A percentile compares a stretch with the other conserved stretches of the same genome.
Evolutionary conservation across 2,329 filamentous ascomycete species (phyloP).

Genomic region (Tolypocladium paradoxum): DNA sequence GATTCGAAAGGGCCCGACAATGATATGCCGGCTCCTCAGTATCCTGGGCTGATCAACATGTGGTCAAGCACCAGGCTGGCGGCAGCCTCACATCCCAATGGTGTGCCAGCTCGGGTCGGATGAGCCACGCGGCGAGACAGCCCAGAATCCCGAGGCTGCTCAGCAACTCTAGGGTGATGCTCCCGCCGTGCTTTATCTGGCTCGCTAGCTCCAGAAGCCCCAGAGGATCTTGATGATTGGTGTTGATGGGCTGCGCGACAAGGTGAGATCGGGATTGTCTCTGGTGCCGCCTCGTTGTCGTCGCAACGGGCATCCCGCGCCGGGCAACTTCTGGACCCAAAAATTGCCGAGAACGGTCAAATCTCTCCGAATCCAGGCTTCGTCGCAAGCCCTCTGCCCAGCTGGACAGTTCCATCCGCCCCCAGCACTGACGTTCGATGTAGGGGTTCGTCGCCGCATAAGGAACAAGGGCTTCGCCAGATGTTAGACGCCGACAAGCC

Average conservation of each 20-base stretch:
- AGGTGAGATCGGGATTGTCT: background rate
- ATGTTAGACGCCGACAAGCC: background rate
- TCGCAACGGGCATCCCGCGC: slow-evolving; percentile 5
- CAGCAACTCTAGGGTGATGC: slow-evolving; percentile 60
- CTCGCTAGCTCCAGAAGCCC: slow-evolving; percentile 63
- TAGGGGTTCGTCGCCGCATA: slow-evolving; percentile 6
- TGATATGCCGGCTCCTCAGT: background rate
- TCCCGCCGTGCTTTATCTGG: slow-evolving; percentile 52
- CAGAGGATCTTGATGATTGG: slow-evolving; percentile 58
- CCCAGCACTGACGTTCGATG: slow-evolving; percentile 14
- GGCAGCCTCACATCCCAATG: slow-evolving; percentile 5
- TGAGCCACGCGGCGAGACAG: slow-evolving; percentile 55
- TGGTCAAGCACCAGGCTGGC: slow-evolving; percentile 2
- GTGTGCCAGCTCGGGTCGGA: slow-evolving; percentile 13
- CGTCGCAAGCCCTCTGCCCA: slow-evolving; percentile 26
- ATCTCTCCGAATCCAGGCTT: slow-evolving; percentile 22
- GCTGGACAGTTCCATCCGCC: slow-evolving; percentile 21
- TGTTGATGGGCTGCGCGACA: background rate
- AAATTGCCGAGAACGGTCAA: slow-evolving; percentile 6
- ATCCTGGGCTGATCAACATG: background rate
- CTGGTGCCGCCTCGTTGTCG: background rate
- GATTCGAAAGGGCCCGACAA: no score
- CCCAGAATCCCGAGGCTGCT: slow-evolving; percentile 66
- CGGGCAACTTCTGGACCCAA: background rate
- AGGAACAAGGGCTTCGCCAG: background rate